These are phyloP conservation scores for Murraya paniculata DNA, from an alignment of 345 rosid species.

Conservation along the genomic window DNA sequence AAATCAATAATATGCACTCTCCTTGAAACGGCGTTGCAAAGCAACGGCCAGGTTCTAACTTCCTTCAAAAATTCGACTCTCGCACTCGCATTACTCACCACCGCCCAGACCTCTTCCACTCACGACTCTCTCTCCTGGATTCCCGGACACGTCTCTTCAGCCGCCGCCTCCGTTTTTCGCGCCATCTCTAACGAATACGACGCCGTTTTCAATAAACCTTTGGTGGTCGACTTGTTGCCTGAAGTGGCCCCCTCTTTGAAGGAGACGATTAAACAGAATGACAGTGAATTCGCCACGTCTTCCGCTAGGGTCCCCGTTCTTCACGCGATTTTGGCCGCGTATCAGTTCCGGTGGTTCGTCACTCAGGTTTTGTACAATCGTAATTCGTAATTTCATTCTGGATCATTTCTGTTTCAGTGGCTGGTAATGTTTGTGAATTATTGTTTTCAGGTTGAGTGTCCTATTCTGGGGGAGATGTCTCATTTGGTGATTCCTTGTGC, in stretches of 20 bases:
- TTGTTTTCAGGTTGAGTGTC: slow-evolving; percentile 48
- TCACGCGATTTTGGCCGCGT: slow-evolving; percentile 58
- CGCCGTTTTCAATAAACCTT: slow-evolving; percentile 18
- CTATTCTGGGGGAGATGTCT: slow-evolving; percentile 56
- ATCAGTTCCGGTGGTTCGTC: slow-evolving; percentile 84
- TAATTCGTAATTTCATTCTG: neutral
- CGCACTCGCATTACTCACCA: slow-evolving; percentile 65
- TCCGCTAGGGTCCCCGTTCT: slow-evolving; percentile 66
- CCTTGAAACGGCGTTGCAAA: slow-evolving; percentile 27
- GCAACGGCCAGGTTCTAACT: slow-evolving; percentile 16
- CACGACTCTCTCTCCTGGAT: slow-evolving; percentile 76
- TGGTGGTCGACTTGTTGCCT: slow-evolving; percentile 55
- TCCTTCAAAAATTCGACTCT: slow-evolving; percentile 47
- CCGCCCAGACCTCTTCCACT: slow-evolving; percentile 43
- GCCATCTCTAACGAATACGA: slow-evolving; percentile 41
- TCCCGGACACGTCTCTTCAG: slow-evolving; percentile 32
- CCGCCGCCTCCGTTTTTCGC: slow-evolving; percentile 34
- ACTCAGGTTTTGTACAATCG: slow-evolving; percentile 49
- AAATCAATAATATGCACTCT: slow-evolving; percentile 48
- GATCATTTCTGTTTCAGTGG: neutral
- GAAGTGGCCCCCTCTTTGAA: slow-evolving; percentile 56
- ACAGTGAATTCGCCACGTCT: slow-evolving; percentile 53
- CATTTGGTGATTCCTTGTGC: slow-evolving; percentile 86
- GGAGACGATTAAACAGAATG: slow-evolving; percentile 46
- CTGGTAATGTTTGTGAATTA: neutral